A percentile compares a stretch with the other conserved stretches of the same genome.
These are phyloP conservation scores for Cladophialophora bantiana DNA, from an alignment of 2,329 filamentous ascomycete species.

Conservation along the genomic window DNA sequence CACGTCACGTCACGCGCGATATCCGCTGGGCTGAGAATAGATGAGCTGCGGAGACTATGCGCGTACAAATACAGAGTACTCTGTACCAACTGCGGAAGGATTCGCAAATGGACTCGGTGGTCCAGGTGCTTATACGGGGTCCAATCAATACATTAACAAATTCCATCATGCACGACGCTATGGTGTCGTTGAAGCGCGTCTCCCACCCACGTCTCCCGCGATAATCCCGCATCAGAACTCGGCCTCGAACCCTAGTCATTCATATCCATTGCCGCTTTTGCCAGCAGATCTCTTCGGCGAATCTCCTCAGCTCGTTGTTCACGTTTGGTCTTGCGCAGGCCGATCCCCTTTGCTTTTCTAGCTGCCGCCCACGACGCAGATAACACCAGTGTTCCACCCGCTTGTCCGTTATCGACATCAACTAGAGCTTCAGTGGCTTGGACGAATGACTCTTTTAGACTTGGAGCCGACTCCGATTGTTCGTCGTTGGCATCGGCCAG, in stretches of 20 bases:
- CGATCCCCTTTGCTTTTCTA: background rate
- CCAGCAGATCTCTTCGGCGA: constrained; percentile 30
- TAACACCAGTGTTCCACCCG: background rate
- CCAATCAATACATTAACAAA: background rate
- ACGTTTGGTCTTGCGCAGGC: constrained; percentile 3
- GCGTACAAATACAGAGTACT: no score
- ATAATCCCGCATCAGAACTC: background rate
- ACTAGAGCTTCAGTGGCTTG: constrained; percentile 13
- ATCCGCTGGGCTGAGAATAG: background rate
- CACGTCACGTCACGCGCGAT: constrained; percentile 13
- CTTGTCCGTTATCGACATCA: constrained; percentile 8
- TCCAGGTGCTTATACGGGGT: background rate
- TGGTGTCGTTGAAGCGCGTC: background rate
- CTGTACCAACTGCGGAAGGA: no score
- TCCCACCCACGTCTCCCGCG: background rate
- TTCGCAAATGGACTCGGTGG: background rate
- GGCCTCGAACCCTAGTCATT: constrained; percentile 9
- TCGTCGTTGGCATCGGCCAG: constrained; percentile 9
- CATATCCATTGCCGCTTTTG: constrained; percentile 34
- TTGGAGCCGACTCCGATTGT: background rate
- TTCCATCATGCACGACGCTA: background rate
- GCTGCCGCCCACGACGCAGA: background rate
- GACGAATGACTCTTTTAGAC: constrained; percentile 21
- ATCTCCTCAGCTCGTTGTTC: constrained; percentile 31
- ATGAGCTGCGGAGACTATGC: background rate